Evolutionary conservation across 2,329 filamentous ascomycete genomes (phyloP), one percentile per base, ranked within the genome.

Genomic region (Neonectria neomacrospora): DNA sequence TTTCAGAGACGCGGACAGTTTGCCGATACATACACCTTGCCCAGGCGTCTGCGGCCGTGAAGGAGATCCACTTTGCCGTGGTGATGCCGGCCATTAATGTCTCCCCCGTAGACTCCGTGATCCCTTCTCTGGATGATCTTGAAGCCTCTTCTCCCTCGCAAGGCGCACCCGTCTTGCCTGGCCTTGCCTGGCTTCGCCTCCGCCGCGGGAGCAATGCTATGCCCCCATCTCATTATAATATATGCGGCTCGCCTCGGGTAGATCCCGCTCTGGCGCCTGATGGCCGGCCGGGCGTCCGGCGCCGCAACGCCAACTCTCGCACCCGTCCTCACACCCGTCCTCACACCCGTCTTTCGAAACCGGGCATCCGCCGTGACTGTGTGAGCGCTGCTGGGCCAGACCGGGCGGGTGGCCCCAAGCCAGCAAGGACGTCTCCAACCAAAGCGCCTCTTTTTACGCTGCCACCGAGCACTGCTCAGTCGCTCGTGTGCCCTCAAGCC

Each of bases 401-500:
- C 51, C 23, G 39, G 53, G 23, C 58, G 37, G 10, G 50, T 41
- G 51, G 12, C 44, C 34, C 50, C 30, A 32, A 50, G 51, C 44
- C 54, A n/a, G 9, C 11, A 30, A 44, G 14, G 11, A n/a, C 32
- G 37, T 30, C 23, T 61, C 54, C 54, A 62, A 53, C 54, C 48
- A 48, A 37, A 56, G 44, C 5, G 18, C 58, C 30, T 50, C 37
- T 42, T 42, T 42, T 18, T 39, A 41, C 41, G 30, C n/a, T 39
- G 37, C 6, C 18, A 39, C 37, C 6, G 16, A 18, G 37, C 37
- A 41, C 37, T 5, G 37, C 37, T 54, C 52, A 26, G 41, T 32
- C 59, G 32, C 59, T 62, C 59, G 59, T 62, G 59, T 62, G 54
- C 59, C 42, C 45, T 28, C 41, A 20, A 48, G 41, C 59, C 59